A percentile compares a stretch with the other conserved stretches of the same genome.
phyloP scores from a whole-genome alignment of 106 monocot genomes.

The Platanthera guangdongensis region DNA sequence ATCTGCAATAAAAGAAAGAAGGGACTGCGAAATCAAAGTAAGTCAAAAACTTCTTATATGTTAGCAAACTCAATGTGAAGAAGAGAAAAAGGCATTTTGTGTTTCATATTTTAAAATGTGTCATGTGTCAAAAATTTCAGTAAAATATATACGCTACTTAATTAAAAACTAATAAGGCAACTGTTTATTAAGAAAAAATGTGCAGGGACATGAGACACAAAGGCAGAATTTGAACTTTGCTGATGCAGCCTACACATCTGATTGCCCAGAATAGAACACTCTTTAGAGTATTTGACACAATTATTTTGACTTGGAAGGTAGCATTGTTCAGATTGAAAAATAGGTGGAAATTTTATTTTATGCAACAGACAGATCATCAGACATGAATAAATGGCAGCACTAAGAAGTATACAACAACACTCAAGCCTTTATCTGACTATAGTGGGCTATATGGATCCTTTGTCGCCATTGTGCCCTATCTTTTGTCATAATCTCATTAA shows the following conservation, averaged over 20 bases:
- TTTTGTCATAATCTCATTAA: too few relatives aligned
- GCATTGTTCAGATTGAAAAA: neutral
- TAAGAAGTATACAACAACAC: neutral
- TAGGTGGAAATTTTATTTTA: neutral
- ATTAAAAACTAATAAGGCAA: neutral
- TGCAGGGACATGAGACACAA: neutral
- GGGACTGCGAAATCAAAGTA: neutral
- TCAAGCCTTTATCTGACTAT: too few relatives aligned
- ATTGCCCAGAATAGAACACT: neutral
- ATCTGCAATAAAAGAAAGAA: constrained; percentile 28
- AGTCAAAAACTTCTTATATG: neutral
- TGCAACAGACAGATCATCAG: neutral
- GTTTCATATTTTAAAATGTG: neutral
- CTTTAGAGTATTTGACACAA: neutral
- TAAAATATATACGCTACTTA: neutral
- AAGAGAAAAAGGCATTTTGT: neutral
- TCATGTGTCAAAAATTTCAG: neutral
- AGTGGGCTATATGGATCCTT: too few relatives aligned
- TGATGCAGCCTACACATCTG: neutral
- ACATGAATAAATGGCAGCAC: neutral
- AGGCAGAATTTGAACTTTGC: neutral
- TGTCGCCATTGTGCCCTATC: too few relatives aligned
- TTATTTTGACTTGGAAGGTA: neutral
- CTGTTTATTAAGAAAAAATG: neutral
- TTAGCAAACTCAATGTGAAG: neutral